Evolutionary conservation across 495 filamentous ascomycete genomes (phyloP), one percentile per base, ranked within the genome.

Genomic region (Aspergillus conjunctus): DNA sequence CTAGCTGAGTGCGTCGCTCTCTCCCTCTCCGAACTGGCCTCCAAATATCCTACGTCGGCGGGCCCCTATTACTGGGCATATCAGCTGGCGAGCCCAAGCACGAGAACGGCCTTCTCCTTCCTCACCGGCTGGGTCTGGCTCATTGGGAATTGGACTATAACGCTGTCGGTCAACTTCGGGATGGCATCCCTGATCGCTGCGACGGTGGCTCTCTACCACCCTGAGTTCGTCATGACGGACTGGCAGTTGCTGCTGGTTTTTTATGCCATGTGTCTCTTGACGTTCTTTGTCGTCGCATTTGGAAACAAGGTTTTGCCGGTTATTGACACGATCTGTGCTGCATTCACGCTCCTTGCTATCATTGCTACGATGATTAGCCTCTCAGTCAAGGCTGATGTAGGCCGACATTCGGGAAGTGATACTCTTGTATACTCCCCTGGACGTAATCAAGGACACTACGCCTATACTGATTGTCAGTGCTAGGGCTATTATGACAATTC

Each of bases 91-190:
- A 48, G 7, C n/a, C 44, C 44, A 0, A 6, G 44, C 4, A 46
- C 55, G 3, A 56, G 63, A 33, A 74, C 72, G 39, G 63, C 70
- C 2, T 48, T 21, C 20, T 85, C 85, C 12, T 89, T 87, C 74
- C 81, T 88, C 54, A 87, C 80, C 61, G 86, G 85, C 55, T 89
- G 87, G 87, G 70, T 85, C 20, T 89, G 84, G 66, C 77, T 87
- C 9, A 82, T 88, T 26, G 87, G 86, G 21, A 88, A 88, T 65
- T 87, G 87, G 71, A 88, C 86, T 32, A 88, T 88, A 53, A 89
- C 86, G 0, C 73, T 88, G 43, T 82, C 85, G 7, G 86, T 88
- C 33, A 87, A 88, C 64, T 90, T 90, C 59, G 87, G 86, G 10
- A 83, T 85, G 34, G 85, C 78, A 0, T 85, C 86, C 32, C 57